Conservation (phyloP, 2,329 filamentous ascomycete genomes). For the Aspergillus luchuensis region DNA sequence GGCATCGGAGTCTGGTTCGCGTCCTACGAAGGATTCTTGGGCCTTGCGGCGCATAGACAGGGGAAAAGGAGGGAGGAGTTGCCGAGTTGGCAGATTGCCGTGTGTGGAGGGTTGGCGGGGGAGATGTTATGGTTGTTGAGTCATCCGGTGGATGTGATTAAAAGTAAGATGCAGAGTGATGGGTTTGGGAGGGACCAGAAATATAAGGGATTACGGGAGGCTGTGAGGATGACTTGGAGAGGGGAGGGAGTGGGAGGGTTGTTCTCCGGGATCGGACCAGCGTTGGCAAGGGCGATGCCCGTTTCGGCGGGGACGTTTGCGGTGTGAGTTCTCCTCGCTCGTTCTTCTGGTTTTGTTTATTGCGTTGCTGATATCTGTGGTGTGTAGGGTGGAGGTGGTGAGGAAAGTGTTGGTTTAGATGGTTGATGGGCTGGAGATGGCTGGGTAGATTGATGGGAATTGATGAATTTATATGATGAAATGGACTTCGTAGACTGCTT, state of each 20-base stretch:
- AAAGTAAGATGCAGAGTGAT: slow-evolving; percentile 99
- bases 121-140: slow-evolving; percentile 87
- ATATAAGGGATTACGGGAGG: slow-evolving; percentile 79
- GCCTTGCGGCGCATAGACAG: slow-evolving; percentile 88
- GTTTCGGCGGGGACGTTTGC: slow-evolving; percentile 88
- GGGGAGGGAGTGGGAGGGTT: slow-evolving; percentile 75
- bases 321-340: slow-evolving; percentile 54
- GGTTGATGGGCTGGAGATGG: neutral
- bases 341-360: neutral
- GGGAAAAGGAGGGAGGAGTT: slow-evolving; percentile 72
- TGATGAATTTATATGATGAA: neutral
- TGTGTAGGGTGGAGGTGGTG: neutral
- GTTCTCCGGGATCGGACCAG: slow-evolving; percentile 88
- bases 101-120: slow-evolving; percentile 89
- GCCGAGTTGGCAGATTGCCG: slow-evolving; percentile 76
- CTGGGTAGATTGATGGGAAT: neutral
- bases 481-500: neutral
- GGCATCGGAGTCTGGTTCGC: slow-evolving; percentile 95
- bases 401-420: neutral
- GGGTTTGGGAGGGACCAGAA: slow-evolving; percentile 70
- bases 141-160: slow-evolving; percentile 92
- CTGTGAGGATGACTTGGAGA: slow-evolving; percentile 71
- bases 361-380: neutral
- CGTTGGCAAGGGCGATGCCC: slow-evolving; percentile 89
- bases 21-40: slow-evolving; percentile 60